phyloP scores from a whole-genome alignment of 495 filamentous ascomycete genomes.

The Apiosordaria backusii region DNA sequence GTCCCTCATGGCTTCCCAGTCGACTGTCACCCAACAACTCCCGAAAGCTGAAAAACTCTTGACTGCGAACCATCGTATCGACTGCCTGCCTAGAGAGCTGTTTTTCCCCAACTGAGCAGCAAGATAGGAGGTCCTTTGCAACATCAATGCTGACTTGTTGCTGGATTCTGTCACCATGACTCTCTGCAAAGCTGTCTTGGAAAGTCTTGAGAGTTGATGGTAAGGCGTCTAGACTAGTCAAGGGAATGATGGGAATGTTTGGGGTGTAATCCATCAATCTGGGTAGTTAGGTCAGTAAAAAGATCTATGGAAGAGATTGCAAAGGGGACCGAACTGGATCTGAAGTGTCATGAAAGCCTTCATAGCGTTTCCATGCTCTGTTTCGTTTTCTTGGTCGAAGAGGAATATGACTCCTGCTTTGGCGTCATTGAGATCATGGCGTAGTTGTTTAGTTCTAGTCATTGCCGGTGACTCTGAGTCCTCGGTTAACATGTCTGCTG shows the following conservation, averaged over 20 bases:
- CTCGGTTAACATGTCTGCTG: slow-evolving; percentile 20
- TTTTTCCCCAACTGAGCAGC: background rate
- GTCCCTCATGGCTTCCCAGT: background rate
- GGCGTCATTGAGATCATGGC: background rate
- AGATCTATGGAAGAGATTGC: background rate
- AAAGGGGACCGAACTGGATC: slow-evolving; percentile 28
- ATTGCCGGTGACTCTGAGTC: background rate
- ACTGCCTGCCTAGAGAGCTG: background rate
- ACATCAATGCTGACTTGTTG: background rate
- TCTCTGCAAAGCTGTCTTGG: background rate
- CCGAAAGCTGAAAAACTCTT: background rate
- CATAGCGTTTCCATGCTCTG: slow-evolving; percentile 21
- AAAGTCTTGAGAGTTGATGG: background rate
- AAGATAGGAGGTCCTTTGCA: background rate
- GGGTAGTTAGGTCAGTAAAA: background rate
- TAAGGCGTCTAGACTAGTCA: background rate
- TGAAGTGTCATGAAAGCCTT: slow-evolving; percentile 43
- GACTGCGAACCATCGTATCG: background rate
- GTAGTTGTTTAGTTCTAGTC: background rate
- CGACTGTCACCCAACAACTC: background rate
- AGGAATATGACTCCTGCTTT: slow-evolving; percentile 54
- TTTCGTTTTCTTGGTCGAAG: slow-evolving; percentile 33
- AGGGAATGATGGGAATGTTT: background rate
- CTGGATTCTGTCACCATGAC: background rate
- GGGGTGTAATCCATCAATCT: background rate